Conservation (phyloP, 106 monocot genomes). For the Iris macrosiphon region DNA sequence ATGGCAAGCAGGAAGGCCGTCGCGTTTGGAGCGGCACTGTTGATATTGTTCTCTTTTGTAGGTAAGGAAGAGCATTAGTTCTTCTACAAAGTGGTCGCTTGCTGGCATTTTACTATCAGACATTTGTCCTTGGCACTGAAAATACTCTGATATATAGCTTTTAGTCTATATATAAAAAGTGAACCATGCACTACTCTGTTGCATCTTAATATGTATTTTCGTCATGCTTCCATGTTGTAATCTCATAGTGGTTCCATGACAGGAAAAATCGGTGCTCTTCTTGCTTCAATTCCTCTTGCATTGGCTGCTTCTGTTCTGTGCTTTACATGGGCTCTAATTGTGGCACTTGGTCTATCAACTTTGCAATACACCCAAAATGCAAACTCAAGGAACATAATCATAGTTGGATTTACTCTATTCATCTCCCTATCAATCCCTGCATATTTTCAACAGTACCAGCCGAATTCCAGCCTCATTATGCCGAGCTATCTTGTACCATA, state of each 20-base stretch:
- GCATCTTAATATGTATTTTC: too few species aligned
- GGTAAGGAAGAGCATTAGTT: slow-evolving; percentile 42
- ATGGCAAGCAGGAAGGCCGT: slow-evolving; percentile 81
- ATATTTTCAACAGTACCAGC: slow-evolving; percentile 87
- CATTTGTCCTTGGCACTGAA: too few species aligned
- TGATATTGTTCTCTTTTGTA: slow-evolving; percentile 85
- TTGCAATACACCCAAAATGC: slow-evolving; percentile 80
- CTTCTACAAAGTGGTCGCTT: not conserved
- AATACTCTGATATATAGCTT: too few species aligned
- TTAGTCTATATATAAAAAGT: too few species aligned
- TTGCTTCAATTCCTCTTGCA: slow-evolving; percentile 88
- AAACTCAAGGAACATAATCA: slow-evolving; percentile 85
- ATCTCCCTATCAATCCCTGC: slow-evolving; percentile 85
- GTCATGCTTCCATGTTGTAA: not conserved
- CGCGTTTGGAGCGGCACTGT: slow-evolving; percentile 63
- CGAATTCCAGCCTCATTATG: slow-evolving; percentile 65
- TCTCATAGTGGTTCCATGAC: slow-evolving; percentile 1
- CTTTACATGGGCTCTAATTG: slow-evolving; percentile 88
- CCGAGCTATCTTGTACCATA: slow-evolving; percentile 93
- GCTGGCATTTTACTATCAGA: too few species aligned
- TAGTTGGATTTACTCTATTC: slow-evolving; percentile 96
- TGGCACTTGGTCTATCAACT: slow-evolving; percentile 84
- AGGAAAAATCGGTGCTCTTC: slow-evolving; percentile 93
- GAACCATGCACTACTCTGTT: too few species aligned
- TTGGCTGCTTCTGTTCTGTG: slow-evolving; percentile 92